Evolutionary conservation across 768 basidiomycete species (phyloP).

Genomic region (Calocybe indica): DNA sequence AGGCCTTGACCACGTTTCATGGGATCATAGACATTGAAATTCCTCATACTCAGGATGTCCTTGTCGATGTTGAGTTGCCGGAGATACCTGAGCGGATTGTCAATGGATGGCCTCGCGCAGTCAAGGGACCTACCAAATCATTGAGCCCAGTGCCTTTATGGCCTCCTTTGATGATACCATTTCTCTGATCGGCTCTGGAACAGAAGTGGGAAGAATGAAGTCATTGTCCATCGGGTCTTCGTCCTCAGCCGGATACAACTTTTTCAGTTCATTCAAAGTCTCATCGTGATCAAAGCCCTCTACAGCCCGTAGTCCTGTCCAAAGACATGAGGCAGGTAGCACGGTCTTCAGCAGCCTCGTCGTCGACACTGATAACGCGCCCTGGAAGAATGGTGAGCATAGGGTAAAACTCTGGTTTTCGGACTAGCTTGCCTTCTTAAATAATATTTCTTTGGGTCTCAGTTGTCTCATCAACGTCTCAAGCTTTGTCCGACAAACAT

Average conservation of each 20-base stretch:
- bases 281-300: slow-evolving; percentile 80
- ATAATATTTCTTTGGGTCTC: slow-evolving; percentile 86
- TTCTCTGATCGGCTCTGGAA: slow-evolving; percentile 69
- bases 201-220: slow-evolving; percentile 32
- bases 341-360: slow-evolving; percentile 76
- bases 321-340: slow-evolving; percentile 75
- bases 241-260: slow-evolving; percentile 51
- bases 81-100: slow-evolving; percentile 53
- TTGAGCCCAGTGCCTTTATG: slow-evolving; percentile 82
- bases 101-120: slow-evolving; percentile 15
- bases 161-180: slow-evolving; percentile 63
- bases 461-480: slow-evolving; percentile 93
- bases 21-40: slow-evolving; percentile 97
- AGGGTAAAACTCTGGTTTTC: background rate
- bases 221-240: slow-evolving; percentile 40
- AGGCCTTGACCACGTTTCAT: slow-evolving; percentile 86
- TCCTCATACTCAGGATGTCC: slow-evolving; percentile 91
- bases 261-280: slow-evolving; percentile 62
- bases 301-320: slow-evolving; percentile 78
- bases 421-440: slow-evolving; percentile 62
- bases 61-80: slow-evolving; percentile 93
- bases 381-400: slow-evolving; percentile 36
- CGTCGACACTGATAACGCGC: slow-evolving; percentile 79
- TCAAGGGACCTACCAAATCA: slow-evolving; percentile 67
- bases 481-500: slow-evolving; percentile 84